Base-by-base conservation (phyloP, 2,329 filamentous ascomycete genomes). In the Sporothrix brasiliensis region DNA sequence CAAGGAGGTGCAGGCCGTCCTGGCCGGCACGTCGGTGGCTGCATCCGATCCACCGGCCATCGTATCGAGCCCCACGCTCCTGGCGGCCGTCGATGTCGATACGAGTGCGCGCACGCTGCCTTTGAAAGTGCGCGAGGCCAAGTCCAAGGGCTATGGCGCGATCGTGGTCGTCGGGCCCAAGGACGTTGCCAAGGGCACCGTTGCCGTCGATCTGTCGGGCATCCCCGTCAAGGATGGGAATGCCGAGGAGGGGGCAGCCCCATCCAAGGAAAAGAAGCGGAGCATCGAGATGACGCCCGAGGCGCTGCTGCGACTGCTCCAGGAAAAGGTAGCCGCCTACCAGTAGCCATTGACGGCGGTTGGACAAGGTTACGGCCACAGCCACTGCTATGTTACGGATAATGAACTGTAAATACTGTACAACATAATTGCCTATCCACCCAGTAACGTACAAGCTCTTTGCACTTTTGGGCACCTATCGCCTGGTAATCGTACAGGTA, bases 111-210 rank as follows among this genome's bases (percentile, higher is more conserved):
- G 88, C 67, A 83, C 86, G 0, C 78, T 96, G 10, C 83, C 85
- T 1, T 87, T 88, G 77, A 96, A 95, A 79, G 85, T 93, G 27
- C 84, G 85, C 44, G 88, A 91, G 76, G 93, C 92, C n/a, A 89
- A 87, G 73, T 77, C 80, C 63, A 90, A 89, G 79, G 89, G 89
- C 53, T 95, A 94, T 77, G 88, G 91, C 68, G 83, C 92, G 69
- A 88, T 95, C 68, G 84, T 92, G 44, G 88, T 93, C 1, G 82
- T 95, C 13, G 93, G 93, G 0, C 83, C 87, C 41, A 84, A 84
- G 70, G 88, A 94, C 74, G 79, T 91, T 2, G 80, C 82, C n/a
- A 83, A 82, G 16, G 82, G 83, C 52, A 85, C 83, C n/a, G 82
- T 93, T 44, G 86, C 77, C 39, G 84, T 83, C 44, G 82, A 85